Evolutionary conservation across 108 stramenopile species (phyloP), one percentile per base, ranked within the genome.

Genomic region (Asterionellopsis glacialis): DNA sequence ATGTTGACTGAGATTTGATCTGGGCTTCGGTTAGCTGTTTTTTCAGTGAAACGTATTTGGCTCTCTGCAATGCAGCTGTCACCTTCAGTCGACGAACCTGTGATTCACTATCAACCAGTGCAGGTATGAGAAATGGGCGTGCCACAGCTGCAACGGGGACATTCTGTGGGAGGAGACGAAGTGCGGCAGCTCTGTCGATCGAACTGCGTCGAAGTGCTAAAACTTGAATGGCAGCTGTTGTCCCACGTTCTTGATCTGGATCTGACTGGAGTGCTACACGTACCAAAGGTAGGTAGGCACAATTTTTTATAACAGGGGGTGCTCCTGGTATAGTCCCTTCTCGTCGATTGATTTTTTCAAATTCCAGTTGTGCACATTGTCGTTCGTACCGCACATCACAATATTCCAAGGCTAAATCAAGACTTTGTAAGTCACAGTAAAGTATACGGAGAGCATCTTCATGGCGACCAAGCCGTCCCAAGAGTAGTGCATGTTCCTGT

Each of bases 391-490:
- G 65, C 41, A 77, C 65, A 72, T 95, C 94, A 57, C 94, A 95
- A 49, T 92, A 95, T 41, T 88, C 90, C 21, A 95, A 64, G 15
- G 94, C 94, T 55, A 92, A 47, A 51, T 90, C 85, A 45, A 95
- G 69, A 61, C 83, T 84, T 39, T 77, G 63, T 45, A 83, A 70
- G 22, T 92, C 76, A 18, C 77, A 59, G 49, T 92, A 95, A 22
- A 95, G 72, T 62, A 92, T 95, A 43, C 74, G 60, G 0, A 95
- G 57, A 11, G 94, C 94, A 50, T 95, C 94, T 62, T 86, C 87
- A 49, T 95, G 94, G 28, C 82, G 64, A 19, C 90, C 94, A 28
- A 95, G 61, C 1, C 86, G 70, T 11, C 94, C 94, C n/a, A 95
- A 61, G 15, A 91, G 57, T 41, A 95, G 64, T 0, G 94, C 94